Evolutionary conservation across 768 basidiomycete species (phyloP).

Genomic region (Nidularia sp.): DNA sequence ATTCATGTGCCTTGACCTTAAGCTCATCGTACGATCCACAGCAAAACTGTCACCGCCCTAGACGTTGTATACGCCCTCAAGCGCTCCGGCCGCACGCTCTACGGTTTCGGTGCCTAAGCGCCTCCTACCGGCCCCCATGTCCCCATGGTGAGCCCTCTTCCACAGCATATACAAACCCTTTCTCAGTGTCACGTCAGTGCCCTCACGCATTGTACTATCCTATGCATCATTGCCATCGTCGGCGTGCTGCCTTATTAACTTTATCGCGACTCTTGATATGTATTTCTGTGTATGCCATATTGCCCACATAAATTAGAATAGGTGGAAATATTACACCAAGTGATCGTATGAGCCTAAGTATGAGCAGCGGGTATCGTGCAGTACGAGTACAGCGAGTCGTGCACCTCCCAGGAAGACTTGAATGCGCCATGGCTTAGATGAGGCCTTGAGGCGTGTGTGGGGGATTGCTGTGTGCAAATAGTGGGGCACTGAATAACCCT

Average conservation of each 20-base stretch:
- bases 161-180: background rate
- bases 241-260: background rate
- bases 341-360: background rate
- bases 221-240: background rate
- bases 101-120: conserved; percentile 73
- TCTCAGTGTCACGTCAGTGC: background rate
- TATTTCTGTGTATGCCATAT: conserved; percentile 7
- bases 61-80: conserved; percentile 78
- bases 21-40: conserved; percentile 15
- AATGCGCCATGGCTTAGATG: background rate
- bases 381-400: background rate
- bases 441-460: background rate
- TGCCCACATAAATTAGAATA: conserved; percentile 1
- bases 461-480: background rate
- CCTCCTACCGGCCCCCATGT: background rate
- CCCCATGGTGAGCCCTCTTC: background rate
- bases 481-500: background rate
- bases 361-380: background rate
- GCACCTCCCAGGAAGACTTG: background rate
- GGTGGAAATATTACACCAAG: background rate
- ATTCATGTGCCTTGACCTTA: background rate
- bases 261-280: conserved; percentile 5
- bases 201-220: background rate
- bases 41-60: conserved; percentile 84
- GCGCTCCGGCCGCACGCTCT: conserved; percentile 73